phyloP scores from a whole-genome alignment of 164 flowering plant genomes.

The Hamamelis virginiana region DNA sequence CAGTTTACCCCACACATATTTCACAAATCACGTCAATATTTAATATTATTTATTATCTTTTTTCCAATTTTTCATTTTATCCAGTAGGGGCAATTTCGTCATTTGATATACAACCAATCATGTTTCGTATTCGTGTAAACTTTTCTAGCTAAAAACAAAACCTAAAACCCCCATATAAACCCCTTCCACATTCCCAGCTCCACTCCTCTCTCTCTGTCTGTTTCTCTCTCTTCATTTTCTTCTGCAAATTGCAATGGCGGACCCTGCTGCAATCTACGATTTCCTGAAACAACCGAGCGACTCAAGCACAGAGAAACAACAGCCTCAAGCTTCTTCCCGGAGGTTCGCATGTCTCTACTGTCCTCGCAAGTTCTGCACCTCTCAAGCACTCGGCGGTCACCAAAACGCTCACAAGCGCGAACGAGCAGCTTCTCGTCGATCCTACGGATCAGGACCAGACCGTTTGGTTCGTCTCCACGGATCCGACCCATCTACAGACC shows the following conservation, averaged over 20 bases:
- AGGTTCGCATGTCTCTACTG: slow-evolving; percentile 55
- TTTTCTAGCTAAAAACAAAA: not conserved
- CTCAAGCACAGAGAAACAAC: no score
- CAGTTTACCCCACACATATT: no score
- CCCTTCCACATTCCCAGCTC: not conserved
- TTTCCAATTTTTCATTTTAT: no score
- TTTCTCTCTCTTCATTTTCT: not conserved
- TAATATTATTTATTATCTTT: no score
- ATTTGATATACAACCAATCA: not conserved
- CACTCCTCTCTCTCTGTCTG: not conserved
- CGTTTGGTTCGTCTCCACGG: not conserved
- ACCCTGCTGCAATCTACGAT: not conserved
- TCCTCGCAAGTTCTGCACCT: slow-evolving; percentile 53
- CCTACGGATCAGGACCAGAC: slow-evolving; percentile 8
- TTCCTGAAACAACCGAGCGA: not conserved
- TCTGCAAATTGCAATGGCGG: not conserved
- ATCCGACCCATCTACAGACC: not conserved
- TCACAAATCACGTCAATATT: no score
- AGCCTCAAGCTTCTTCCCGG: not conserved
- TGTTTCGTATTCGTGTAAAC: not conserved
- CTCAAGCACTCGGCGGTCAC: slow-evolving; percentile 78
- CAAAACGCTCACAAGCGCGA: slow-evolving; percentile 76
- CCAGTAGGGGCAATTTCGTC: not conserved
- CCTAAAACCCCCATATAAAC: not conserved
- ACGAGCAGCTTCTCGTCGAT: slow-evolving; percentile 50